Conservation (phyloP, 2,329 filamentous ascomycete species). For the Ramularia endophylla region DNA sequence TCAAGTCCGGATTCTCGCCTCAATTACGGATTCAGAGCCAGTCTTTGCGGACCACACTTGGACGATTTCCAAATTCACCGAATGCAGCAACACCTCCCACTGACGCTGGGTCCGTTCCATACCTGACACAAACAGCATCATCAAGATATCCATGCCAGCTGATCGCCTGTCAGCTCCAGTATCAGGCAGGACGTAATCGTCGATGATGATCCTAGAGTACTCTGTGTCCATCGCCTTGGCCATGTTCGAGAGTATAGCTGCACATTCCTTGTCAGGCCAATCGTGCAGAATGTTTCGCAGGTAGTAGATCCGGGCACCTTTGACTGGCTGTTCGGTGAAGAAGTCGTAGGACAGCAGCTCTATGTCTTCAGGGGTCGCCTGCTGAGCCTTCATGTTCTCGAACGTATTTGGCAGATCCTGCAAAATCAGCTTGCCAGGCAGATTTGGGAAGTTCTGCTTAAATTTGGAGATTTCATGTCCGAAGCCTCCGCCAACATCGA, state of each 20-base stretch:
- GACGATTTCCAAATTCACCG: too few relatives aligned
- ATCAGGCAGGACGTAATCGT: conserved; percentile 16
- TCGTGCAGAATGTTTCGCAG: conserved; percentile 22
- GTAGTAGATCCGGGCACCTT: conserved; percentile 27
- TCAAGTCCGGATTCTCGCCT: too few relatives aligned
- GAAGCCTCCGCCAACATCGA: conserved; percentile 15
- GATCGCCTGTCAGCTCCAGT: conserved; percentile 6
- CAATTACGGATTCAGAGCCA: too few relatives aligned
- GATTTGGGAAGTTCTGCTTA: conserved; percentile 6
- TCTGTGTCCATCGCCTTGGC: conserved; percentile 15
- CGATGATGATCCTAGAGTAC: conserved; percentile 17
- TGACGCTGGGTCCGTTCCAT: conserved; percentile 9
- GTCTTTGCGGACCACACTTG: too few relatives aligned
- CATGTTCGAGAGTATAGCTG: conserved; percentile 15
- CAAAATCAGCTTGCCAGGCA: conserved; percentile 12
- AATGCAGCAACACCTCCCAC: too few relatives aligned
- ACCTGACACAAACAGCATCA: conserved; percentile 10
- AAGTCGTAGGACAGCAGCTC: conserved; percentile 15
- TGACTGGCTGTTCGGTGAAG: conserved; percentile 14
- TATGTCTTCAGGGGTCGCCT: conserved; percentile 3
- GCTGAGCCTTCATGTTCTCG: conserved; percentile 2
- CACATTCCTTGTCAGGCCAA: conserved; percentile 17
- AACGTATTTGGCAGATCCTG: conserved; percentile 12
- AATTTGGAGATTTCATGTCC: conserved; percentile 9
- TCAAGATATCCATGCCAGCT: conserved; percentile 14